Base-by-base conservation (phyloP, 1,284 basidiomycete species). In the Leucoagaricus sp. region DNA sequence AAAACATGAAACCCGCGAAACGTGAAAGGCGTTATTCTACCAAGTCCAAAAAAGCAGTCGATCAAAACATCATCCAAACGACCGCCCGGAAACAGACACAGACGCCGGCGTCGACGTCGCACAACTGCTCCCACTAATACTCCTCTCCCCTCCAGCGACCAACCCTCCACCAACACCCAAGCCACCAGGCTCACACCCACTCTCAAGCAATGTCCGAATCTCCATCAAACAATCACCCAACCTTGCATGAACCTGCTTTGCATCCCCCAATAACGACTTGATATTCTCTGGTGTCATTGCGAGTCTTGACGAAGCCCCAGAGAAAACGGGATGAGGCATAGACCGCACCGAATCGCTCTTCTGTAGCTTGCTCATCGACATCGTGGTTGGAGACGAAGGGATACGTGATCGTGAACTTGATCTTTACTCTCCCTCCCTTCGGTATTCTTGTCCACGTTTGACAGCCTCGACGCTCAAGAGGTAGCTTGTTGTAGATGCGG, bases 201-300 rank as follows among this genome's bases (percentile, higher is more conserved):
- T 50, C 23, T 53, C 72, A 62, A 88, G 65, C 61, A 90, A 64
- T 44, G 65, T 63, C 59, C 73, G 74, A 45, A 92, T 72, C 75
- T 92, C 89, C 21, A 67, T 75, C 55, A 92, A 80, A 67, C 91
- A 93, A 46, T 88, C 85, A 5, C 71, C 69, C 63, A 91, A 78
- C 49, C 82, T 75, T 52, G 72, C 68, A 58, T 86, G 80, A 34
- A 93, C 89, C 70, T 91, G 89, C 58, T 74, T 81, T 23, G 90
- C 86, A 63, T 90, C 91, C 69, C 91, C 88, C 45, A 93, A 68
- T 58, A 93, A 65, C 33, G 90, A 91, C 67, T 79, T 80, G 64
- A 93, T 91, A 64, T 91, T 93, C 70, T 93, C 90, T 0, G 91
- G 91, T 8, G 89, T 90, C 83, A 93, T 84, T 48, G 88, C 85